Conservation (phyloP, 192 early-diverging fungal species). For the Chytriomyces sp. region DNA sequence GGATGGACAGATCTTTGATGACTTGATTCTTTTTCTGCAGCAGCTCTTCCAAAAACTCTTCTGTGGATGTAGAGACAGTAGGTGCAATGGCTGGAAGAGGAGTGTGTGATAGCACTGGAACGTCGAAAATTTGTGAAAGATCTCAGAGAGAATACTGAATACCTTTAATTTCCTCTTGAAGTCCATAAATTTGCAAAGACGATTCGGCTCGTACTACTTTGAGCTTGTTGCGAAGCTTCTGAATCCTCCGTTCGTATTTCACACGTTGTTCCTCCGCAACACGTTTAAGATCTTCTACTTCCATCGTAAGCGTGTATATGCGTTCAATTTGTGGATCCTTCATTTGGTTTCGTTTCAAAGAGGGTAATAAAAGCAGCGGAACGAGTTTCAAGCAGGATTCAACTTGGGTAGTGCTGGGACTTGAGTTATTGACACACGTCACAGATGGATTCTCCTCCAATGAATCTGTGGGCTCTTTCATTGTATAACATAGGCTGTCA, state of each 20-base stretch:
- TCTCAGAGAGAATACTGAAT: not conserved
- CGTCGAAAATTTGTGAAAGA: not conserved
- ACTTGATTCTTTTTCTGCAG: conserved; percentile 14
- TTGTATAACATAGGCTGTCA: too few species aligned
- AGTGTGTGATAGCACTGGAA: not conserved
- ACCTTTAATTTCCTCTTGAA: conserved; percentile 23
- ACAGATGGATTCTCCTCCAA: too few species aligned
- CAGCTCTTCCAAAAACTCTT: not conserved
- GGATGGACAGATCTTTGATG: conserved; percentile 22
- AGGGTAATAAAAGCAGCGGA: too few species aligned
- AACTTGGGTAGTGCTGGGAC: too few species aligned
- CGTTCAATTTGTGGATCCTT: not conserved
- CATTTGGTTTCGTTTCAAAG: too few species aligned
- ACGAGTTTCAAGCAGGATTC: too few species aligned
- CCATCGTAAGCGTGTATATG: not conserved
- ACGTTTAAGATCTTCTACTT: not conserved
- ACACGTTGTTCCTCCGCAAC: conserved; percentile 6
- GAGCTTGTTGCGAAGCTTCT: conserved; percentile 1
- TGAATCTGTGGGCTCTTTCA: too few species aligned
- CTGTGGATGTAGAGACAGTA: not conserved
- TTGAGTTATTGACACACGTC: too few species aligned
- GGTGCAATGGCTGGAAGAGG: not conserved
- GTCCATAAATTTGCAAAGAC: conserved; percentile 12
- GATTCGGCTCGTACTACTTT: conserved; percentile 8
- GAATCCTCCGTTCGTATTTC: conserved; percentile 14